Evolutionary conservation across 2,329 filamentous ascomycete genomes (phyloP).

Genomic region (Pseudogymnoascus sp.): DNA sequence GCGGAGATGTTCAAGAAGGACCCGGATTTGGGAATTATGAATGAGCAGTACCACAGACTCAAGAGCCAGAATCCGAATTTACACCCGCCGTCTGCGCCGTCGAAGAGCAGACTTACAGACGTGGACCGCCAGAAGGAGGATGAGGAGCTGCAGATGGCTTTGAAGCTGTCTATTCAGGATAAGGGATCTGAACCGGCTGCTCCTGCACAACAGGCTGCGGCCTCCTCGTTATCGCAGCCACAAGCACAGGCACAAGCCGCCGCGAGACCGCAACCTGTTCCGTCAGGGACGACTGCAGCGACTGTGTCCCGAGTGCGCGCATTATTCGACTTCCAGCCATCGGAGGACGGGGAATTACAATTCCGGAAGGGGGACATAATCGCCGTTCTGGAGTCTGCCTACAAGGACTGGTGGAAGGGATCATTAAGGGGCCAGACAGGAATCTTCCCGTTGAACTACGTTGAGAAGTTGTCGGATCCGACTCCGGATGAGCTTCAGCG

Average conservation of each 20-base stretch:
- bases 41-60: slow-evolving; percentile 81
- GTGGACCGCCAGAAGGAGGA: slow-evolving; percentile 90
- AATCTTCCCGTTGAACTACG: slow-evolving; percentile 97
- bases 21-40: slow-evolving; percentile 93
- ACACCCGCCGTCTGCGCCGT: slow-evolving; percentile 83
- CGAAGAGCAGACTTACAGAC: slow-evolving; percentile 86
- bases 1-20: slow-evolving; percentile 86
- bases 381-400: slow-evolving; percentile 92
- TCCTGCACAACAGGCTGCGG: slow-evolving; percentile 25
- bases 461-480: slow-evolving; percentile 92
- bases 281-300: slow-evolving; percentile 84
- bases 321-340: slow-evolving; percentile 88
- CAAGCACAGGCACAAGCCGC: slow-evolving; percentile 32
- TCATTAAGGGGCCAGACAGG: slow-evolving; percentile 89
- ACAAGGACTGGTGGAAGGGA: slow-evolving; percentile 99
- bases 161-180: slow-evolving; percentile 87
- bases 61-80: slow-evolving; percentile 80
- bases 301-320: slow-evolving; percentile 92
- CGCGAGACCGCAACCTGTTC: slow-evolving; percentile 45
- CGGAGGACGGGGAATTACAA: slow-evolving; percentile 86
- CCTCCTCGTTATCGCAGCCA: slow-evolving; percentile 31
- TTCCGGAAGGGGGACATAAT: slow-evolving; percentile 97
- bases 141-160: slow-evolving; percentile 91
- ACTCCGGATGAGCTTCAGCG: slow-evolving; percentile 89
- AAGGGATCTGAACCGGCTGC: slow-evolving; percentile 55